Percentiles rank a stretch among this genome's conserved stretches.
Conservation (phyloP, 768 basidiomycete species). For the Saitozyma podzolica region DNA sequence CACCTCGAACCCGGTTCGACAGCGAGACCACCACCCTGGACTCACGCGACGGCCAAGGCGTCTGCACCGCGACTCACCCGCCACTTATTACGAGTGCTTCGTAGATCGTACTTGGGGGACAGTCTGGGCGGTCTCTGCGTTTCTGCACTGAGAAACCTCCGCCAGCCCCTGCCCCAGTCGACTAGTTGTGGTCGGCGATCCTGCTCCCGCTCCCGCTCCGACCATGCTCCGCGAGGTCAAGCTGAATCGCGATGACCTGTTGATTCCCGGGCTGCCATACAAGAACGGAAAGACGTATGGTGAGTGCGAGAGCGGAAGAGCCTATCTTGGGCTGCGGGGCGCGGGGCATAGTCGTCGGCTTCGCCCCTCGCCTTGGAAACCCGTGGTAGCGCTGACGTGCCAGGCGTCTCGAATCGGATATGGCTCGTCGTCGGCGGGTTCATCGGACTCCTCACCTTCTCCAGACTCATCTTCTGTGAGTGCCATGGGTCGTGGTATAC, state of each 20-base stretch:
- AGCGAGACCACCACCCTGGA: no score
- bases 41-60: no score
- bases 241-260: slow-evolving; percentile 33
- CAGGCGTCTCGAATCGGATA: slow-evolving; percentile 38
- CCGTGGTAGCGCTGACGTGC: neutral
- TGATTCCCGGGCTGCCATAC: slow-evolving; percentile 7
- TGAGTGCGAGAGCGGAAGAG: neutral
- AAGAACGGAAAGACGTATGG: slow-evolving; percentile 14
- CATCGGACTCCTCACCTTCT: slow-evolving; percentile 31
- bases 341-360: no score
- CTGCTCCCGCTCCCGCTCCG: neutral
- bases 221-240: slow-evolving; percentile 45
- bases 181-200: no score
- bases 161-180: no score
- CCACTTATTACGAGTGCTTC: no score
- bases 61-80: no score
- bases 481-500: neutral
- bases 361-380: no score
- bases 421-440: slow-evolving; percentile 26
- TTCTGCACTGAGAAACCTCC: no score
- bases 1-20: no score
- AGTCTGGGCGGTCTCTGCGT: no score
- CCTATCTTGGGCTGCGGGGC: neutral
- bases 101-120: no score
- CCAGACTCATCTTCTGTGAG: slow-evolving; percentile 19